Conservation (phyloP, 2,329 filamentous ascomycete genomes). For the Exophiala oligosperma region DNA sequence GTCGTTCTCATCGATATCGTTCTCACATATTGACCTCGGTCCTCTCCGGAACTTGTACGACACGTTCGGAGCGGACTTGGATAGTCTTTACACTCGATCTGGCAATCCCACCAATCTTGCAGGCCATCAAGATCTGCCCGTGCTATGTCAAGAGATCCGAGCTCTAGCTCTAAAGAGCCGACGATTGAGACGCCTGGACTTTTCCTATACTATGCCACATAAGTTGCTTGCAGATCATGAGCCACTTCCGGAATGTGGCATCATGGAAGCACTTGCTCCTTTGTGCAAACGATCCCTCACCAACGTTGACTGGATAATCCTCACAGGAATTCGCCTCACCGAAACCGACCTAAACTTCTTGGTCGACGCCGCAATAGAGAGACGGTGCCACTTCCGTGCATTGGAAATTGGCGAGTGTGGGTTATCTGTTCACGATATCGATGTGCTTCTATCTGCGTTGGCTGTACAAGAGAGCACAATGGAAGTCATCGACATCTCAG, state of each 20-base stretch:
- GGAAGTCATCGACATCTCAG: conserved; percentile 67
- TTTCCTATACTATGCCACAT: conserved; percentile 51
- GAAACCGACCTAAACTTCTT: conserved; percentile 68
- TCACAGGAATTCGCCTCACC: conserved; percentile 69
- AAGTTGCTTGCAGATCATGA: conserved; percentile 30
- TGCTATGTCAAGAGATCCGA: conserved; percentile 68
- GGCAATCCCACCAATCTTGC: conserved; percentile 54
- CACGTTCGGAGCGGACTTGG: conserved; percentile 60
- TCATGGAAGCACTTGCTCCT: conserved; percentile 68
- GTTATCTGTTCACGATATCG: conserved; percentile 49
- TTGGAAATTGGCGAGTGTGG: conserved; percentile 66
- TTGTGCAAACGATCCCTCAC: conserved; percentile 67
- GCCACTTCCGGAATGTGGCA: conserved; percentile 63
- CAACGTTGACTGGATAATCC: conserved; percentile 68
- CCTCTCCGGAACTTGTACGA: conserved; percentile 63
- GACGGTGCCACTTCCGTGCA: conserved; percentile 64
- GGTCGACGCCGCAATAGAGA: conserved; percentile 67
- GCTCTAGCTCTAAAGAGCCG: conserved; percentile 67
- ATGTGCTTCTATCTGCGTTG: conserved; percentile 64
- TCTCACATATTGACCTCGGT: conserved; percentile 65
- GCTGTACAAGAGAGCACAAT: conserved; percentile 66
- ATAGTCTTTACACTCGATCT: conserved; percentile 62
- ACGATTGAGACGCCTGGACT: conserved; percentile 63
- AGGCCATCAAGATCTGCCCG: conserved; percentile 55
- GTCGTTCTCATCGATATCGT: conserved; percentile 66